Base-by-base conservation (phyloP, 345 rosid species). In the Eutrema yunnanense region DNA sequence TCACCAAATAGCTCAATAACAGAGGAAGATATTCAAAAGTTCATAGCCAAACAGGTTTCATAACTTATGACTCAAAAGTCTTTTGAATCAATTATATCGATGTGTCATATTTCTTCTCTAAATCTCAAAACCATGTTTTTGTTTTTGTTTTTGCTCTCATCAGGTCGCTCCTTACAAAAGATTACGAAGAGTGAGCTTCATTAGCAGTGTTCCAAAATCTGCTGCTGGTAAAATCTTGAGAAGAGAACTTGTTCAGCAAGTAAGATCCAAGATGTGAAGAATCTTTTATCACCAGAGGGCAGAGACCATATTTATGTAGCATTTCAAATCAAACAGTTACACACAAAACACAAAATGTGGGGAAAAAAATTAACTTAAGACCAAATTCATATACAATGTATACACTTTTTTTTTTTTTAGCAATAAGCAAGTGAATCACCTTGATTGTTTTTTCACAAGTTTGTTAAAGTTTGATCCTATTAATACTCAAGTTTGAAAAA, bases 111-210 rank as follows among this genome's bases (percentile, higher is more conserved):
- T 62, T 52, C 46, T 52, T 63, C 19, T 41, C 46, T 60, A 10
- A 62, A 11, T 53, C 38, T 65, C 14, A 37, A 42, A 59, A 42
- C 41, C 11, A 13, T 62, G 0, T 9, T 19, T 8, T 8, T 29
- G 16, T 36, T 6, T 36, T 36, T 36, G n/a, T 4, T 55, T 55
- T 43, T 62, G 59, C 1, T 53, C 43, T 43, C 29, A 88, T 42
- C n/a, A 92, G 99, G 96, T 90, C 8, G 95, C 98, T 13, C 94
- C 96, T 52, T 96, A 62, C 78, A 96, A 92, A 79, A 86, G 86
- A 78, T 52, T 92, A 62, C 65, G 89, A 32, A 74, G 75, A 81
- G 94, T 96, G 63, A 79, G 87, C 38, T 96, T 92, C 75, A 73
- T 82, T 46, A 81, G 73, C 70, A 73, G 27, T 13, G 86, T 96